Evolutionary conservation across 2,329 filamentous ascomycete genomes (phyloP).

Genomic region (Penicillium sp.): DNA sequence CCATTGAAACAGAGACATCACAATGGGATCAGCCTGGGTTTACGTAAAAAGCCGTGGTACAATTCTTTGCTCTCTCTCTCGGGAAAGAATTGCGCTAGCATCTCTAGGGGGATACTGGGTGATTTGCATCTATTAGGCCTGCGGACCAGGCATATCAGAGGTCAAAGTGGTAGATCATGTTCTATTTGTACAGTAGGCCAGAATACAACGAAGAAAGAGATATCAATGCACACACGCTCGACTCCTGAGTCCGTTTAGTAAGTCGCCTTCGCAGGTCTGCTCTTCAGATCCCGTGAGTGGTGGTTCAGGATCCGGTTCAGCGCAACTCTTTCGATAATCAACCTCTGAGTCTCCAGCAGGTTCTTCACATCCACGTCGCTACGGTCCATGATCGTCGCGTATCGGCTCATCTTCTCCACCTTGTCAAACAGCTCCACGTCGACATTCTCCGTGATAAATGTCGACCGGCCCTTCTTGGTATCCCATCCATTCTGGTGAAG

Average conservation of each 20-base stretch:
- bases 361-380: constrained; percentile 95
- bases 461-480: constrained; percentile 64
- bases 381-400: constrained; percentile 68
- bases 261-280: constrained; percentile 33
- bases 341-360: constrained; percentile 75
- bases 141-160: background rate
- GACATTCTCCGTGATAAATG: constrained; percentile 67
- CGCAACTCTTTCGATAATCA: constrained; percentile 82
- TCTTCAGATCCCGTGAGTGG: constrained; percentile 54
- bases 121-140: background rate
- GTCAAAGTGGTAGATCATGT: constrained; percentile 13
- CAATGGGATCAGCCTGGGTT: background rate
- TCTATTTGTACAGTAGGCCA: constrained; percentile 35
- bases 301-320: constrained; percentile 70
- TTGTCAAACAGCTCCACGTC: constrained; percentile 65
- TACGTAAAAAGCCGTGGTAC: constrained; percentile 1
- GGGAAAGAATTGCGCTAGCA: background rate
- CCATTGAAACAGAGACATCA: background rate
- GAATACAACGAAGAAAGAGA: constrained; percentile 15
- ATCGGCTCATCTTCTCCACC: constrained; percentile 61
- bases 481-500: constrained; percentile 71
- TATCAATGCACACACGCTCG: constrained; percentile 5
- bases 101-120: background rate
- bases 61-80: background rate
- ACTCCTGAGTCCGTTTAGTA: constrained; percentile 23